A percentile compares a stretch with the other conserved stretches of the same genome.
Conservation (phyloP, 169 alveolate genomes). For the Eimeria necatrix region DNA sequence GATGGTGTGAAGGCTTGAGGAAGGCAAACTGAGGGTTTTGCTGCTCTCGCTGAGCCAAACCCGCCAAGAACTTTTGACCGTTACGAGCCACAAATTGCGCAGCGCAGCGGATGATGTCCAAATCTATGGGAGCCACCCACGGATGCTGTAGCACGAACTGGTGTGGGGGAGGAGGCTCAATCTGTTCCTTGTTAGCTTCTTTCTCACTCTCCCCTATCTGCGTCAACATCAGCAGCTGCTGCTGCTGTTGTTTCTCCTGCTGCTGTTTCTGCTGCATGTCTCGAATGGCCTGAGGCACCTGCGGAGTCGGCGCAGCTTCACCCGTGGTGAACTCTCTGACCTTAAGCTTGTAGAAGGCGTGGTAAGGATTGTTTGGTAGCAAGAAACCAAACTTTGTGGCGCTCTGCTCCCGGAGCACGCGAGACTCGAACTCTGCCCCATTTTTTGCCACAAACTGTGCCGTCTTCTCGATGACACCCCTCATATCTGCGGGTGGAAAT, state of each 20-base stretch:
- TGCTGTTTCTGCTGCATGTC: constrained; percentile 87
- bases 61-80: constrained; percentile 97
- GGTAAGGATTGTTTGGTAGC: constrained; percentile 90
- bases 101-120: constrained; percentile 96
- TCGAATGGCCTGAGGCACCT: constrained; percentile 88
- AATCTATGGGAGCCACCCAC: constrained; percentile 87
- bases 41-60: constrained; percentile 92
- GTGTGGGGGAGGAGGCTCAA: constrained; percentile 85
- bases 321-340: constrained; percentile 88
- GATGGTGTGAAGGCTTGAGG: constrained; percentile 96
- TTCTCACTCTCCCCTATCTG: constrained; percentile 85
- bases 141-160: constrained; percentile 82
- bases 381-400: constrained; percentile 89
- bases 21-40: constrained; percentile 96
- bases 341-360: constrained; percentile 90
- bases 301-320: constrained; percentile 87
- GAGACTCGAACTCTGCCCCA: constrained; percentile 93
- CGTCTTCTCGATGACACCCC: constrained; percentile 93
- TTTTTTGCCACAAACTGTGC: constrained; percentile 95
- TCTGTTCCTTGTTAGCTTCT: constrained; percentile 81
- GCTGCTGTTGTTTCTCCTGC: constrained; percentile 85
- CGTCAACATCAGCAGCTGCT: constrained; percentile 85
- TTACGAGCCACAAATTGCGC: constrained; percentile 98
- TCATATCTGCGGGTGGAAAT: constrained; percentile 93
- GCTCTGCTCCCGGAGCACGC: constrained; percentile 89